Evolutionary conservation across 2,329 filamentous ascomycete genomes (phyloP), one percentile per base, ranked within the genome.

Genomic region (Pseudogymnoascus verrucosus): DNA sequence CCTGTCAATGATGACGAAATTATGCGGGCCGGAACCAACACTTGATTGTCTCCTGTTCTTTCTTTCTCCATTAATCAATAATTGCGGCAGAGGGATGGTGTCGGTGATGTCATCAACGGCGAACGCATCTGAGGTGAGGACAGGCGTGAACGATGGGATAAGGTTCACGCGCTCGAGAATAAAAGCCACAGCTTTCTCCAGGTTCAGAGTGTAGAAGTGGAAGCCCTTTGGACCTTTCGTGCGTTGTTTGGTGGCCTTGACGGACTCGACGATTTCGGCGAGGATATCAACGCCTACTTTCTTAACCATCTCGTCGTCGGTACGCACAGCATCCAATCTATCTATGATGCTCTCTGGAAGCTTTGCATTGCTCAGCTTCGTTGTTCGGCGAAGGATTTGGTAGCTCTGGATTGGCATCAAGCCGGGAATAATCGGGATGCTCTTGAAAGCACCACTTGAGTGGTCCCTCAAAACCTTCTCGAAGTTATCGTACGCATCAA

Each of bases 331-430:
- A 67, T 91, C 87, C 44, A 95, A 79, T 23, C 90, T 85, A 11
- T 81, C 79, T 72, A 93, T 80, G 31, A 97, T 83, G 12, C 82
- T 77, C 0, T 83, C 78, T 0, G 95, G 95, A 51, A 98, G 81
- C 66, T 84, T 87, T 59, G 93, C 93, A 74, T 97, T 92, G 74
- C 92, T 96, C 47, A 99, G 83, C 77, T 98, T 99, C 23, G 93
- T 93, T 34, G 93, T 96, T 67, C 95, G 82, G 72, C 91, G 91
- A 71, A 99, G 85, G 80, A 96, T 98, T 74, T 96, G 91, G 76
- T 96, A 98, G 77, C 90, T 96, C 77, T 99, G 95, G 62, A 99
- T 92, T 11, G 95, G 95, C 93, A 99, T 97, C 71, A 99, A 80
- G 1, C 95, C 95, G 0, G 95, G 93, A 63, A 99, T 90, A 69